Percentiles rank a stretch among this genome's conserved stretches.
phyloP scores from a whole-genome alignment of 495 filamentous ascomycete genomes.

The Clavariopsis aquatica region DNA sequence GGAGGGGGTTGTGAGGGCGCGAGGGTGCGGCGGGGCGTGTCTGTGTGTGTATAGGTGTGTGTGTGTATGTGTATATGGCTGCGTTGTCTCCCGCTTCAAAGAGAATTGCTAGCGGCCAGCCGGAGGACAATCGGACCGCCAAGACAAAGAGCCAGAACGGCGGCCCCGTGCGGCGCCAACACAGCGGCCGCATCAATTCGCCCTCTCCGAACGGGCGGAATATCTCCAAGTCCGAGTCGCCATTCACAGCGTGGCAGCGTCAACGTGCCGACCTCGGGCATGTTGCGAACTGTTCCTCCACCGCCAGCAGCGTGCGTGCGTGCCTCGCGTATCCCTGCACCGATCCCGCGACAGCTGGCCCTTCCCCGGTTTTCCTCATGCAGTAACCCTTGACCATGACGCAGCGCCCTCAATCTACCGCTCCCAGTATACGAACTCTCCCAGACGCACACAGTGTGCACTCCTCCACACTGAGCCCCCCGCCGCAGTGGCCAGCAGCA shows the following conservation, averaged over 20 bases:
- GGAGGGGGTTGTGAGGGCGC: too few species aligned
- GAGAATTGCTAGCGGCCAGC: slow-evolving; percentile 9
- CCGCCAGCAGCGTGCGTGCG: neutral
- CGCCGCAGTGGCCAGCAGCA: too few species aligned
- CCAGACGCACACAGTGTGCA: neutral
- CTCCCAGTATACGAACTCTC: too few species aligned
- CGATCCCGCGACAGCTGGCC: slow-evolving; percentile 14
- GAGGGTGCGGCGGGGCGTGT: too few species aligned
- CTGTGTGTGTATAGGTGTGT: too few species aligned
- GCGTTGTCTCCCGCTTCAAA: slow-evolving; percentile 17
- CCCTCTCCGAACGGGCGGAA: neutral
- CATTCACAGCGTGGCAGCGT: neutral
- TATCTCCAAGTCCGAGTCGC: neutral
- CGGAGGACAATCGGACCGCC: slow-evolving; percentile 31
- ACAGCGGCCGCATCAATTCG: neutral
- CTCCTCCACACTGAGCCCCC: too few species aligned
- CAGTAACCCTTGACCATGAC: slow-evolving; percentile 12
- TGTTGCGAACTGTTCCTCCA: neutral
- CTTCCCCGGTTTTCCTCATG: slow-evolving; percentile 10
- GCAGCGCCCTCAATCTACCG: neutral
- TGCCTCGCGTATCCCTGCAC: slow-evolving; percentile 16
- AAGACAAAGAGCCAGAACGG: slow-evolving; percentile 4
- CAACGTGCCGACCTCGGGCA: too few species aligned
- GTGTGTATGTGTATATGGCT: too few species aligned
- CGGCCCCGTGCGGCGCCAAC: neutral